Conservation (phyloP, 2,329 filamentous ascomycete species). For the Zymoseptoria tritici region DNA sequence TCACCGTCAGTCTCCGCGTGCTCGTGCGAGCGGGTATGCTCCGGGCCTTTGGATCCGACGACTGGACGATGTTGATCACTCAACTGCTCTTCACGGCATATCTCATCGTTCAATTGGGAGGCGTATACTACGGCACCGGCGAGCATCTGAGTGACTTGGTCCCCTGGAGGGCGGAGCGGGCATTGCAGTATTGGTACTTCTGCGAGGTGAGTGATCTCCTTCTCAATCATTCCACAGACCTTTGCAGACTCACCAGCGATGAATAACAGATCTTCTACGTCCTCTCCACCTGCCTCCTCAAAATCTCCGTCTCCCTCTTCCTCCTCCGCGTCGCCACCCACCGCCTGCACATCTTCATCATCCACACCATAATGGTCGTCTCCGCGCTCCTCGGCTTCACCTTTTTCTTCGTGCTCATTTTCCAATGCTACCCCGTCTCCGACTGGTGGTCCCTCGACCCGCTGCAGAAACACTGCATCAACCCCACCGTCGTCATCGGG, state of each 20-base stretch:
- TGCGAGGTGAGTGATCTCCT: too few species aligned
- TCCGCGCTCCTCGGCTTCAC: slow-evolving; percentile 40
- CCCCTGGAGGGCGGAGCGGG: slow-evolving; percentile 13
- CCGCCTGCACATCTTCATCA: slow-evolving; percentile 39
- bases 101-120: slow-evolving; percentile 33
- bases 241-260: too few species aligned
- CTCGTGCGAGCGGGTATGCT: slow-evolving; percentile 33
- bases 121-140: slow-evolving; percentile 35
- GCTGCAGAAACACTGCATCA: slow-evolving; percentile 35
- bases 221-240: too few species aligned
- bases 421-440: slow-evolving; percentile 47
- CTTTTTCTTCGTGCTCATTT: slow-evolving; percentile 45
- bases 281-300: slow-evolving; percentile 41
- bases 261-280: slow-evolving; percentile 47
- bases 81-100: slow-evolving; percentile 35
- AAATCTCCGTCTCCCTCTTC: slow-evolving; percentile 48
- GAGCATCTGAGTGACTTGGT: slow-evolving; percentile 30
- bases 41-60: slow-evolving; percentile 34
- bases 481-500: slow-evolving; percentile 41
- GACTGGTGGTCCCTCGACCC: slow-evolving; percentile 45
- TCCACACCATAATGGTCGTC: slow-evolving; percentile 41
- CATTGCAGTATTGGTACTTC: slow-evolving; percentile 45
- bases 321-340: slow-evolving; percentile 46
- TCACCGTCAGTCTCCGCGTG: slow-evolving; percentile 31
- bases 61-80: slow-evolving; percentile 36